Evolutionary conservation across 495 filamentous ascomycete species (phyloP), one percentile per base, ranked within the genome.

Genomic region (Aspergillus sclerotiicarbonarius): DNA sequence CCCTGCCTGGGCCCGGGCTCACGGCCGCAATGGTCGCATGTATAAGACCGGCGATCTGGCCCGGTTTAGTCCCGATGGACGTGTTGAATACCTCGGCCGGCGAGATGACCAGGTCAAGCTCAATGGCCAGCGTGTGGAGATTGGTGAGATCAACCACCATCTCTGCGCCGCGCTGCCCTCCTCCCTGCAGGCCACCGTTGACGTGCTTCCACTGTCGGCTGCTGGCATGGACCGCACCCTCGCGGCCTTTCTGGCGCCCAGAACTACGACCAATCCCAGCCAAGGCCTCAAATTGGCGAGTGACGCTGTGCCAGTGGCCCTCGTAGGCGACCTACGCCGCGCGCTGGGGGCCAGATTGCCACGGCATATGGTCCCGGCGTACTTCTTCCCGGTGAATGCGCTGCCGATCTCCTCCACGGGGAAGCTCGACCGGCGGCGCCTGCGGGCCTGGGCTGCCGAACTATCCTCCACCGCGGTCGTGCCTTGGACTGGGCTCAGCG

Each of bases 51-150:
- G 67, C 3, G 69, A 71, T 54, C 53, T 71, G 10, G 69, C 59
- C 21, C 54, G 51, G 19, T 65, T 65, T 32, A 48, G 54, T 16
- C 15, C 51, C 15, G 61, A 71, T 37, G 69, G 69, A 2, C 45
- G 37, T 10, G 19, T 72, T 7, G 35, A 35, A 4, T 68, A 58
- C 55, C 15, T 70, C 10, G 68, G 64, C 9, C 66, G 71, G 19
- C 66, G 64, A 1, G 77, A 79, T 51, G 64, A 49, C 3, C 77
- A 77, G 50, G 67, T 73, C 10, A 75, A 76, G 61, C 59, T 81
- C 13, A 62, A 67, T 0, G 77, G 78, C 8, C 58, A 80, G 18
- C 73, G 78, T 0, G 54, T 81, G 9, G 75, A 81, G 18, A 62
- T 81, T 3, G 60, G 59, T 1, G 78, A 81, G 30, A 63, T 80